Evolutionary conservation across 164 flowering plant genomes (phyloP), one percentile per base, ranked within the genome.

Genomic region (Warburgia ugandensis): DNA sequence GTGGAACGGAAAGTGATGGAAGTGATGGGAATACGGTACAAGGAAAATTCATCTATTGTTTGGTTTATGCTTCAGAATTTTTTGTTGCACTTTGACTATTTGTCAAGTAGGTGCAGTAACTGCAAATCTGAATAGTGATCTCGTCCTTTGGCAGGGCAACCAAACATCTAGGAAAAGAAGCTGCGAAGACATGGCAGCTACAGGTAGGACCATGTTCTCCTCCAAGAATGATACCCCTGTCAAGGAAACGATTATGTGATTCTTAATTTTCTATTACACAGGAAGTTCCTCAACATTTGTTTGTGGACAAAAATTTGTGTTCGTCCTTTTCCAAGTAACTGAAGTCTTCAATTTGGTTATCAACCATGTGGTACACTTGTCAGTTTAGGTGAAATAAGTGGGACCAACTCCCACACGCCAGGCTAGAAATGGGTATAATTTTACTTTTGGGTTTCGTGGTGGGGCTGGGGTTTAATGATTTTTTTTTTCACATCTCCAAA

Each of bases 11-110:
- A 56, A 80, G 79, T 62, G 76, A 77, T 59, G 88, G 86, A 43
- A 89, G 95, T 69, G 76, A 82, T 62, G 81, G 80, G 42, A 77
- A 74, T 61, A 76, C 84, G 40, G 51, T 68, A 21, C 16, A 33
- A 66, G 61, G 73, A 96, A 80, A 64, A 37, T 22, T 22, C 16
- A 20, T 25, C 13, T n/a, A 33, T 17, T 3, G n/a, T n/a, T 14
- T 27, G 32, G 17, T 27, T 6, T 32, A 27, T 28, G 28, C 29
- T 45, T n/a, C n/a, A n/a, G n/a, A n/a, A n/a, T n/a, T n/a, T n/a
- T n/a, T n/a, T n/a, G n/a, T n/a, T n/a, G n/a, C n/a, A n/a, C n/a
- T n/a, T n/a, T n/a, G n/a, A n/a, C n/a, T n/a, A n/a, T n/a, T n/a
- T n/a, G n/a, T n/a, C n/a, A n/a, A n/a, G n/a, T n/a, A n/a, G n/a